Evolutionary conservation across 441 rosid genomes (phyloP).

Genomic region (Corymbia calophylla): DNA sequence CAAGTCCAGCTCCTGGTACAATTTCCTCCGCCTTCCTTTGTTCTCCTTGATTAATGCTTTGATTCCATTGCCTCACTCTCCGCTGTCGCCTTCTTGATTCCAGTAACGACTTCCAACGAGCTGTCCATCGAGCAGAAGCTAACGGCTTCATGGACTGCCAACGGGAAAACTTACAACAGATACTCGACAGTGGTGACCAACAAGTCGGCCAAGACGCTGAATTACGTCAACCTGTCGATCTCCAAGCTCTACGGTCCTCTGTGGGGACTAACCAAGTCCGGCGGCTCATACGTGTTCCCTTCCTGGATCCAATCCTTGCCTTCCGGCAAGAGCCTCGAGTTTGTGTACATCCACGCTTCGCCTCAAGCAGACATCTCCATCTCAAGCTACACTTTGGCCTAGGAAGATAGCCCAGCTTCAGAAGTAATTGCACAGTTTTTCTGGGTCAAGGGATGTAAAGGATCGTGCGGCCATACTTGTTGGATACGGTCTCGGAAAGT

Average conservation of each 20-base stretch:
- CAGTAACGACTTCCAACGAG: constrained; percentile 52
- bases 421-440: constrained; percentile 8
- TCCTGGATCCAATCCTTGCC: constrained; percentile 67
- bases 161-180: constrained; percentile 77
- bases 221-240: constrained; percentile 58
- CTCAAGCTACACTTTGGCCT: constrained; percentile 72
- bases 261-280: constrained; percentile 71
- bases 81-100: background rate
- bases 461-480: constrained; percentile 50
- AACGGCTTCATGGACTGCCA: constrained; percentile 63
- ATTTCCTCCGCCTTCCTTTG: background rate
- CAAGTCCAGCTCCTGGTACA: constrained; percentile 56
- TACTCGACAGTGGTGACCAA: constrained; percentile 70
- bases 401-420: constrained; percentile 10
- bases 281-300: constrained; percentile 62
- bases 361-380: constrained; percentile 63
- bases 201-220: constrained; percentile 62
- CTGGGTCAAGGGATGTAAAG: constrained; percentile 22
- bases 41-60: background rate
- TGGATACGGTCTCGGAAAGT: constrained; percentile 23
- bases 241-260: constrained; percentile 88
- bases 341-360: constrained; percentile 82
- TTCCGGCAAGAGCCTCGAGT: constrained; percentile 74
- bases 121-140: constrained; percentile 61
- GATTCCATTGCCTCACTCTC: background rate